Evolutionary conservation across 768 basidiomycete genomes (phyloP).

Genomic region (Tricholoma furcatifolium): DNA sequence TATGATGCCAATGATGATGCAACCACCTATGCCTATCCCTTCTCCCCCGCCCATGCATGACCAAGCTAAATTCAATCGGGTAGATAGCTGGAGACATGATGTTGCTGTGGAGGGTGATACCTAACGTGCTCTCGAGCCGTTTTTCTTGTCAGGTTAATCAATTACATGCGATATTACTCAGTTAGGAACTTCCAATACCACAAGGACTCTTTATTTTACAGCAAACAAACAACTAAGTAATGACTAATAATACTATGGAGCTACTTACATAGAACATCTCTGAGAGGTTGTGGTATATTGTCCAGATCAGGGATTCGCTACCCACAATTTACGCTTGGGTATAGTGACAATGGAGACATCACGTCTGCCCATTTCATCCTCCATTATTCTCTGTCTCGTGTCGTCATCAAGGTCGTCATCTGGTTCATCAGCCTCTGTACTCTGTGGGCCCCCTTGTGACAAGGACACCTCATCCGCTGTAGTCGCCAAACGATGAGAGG

Average conservation of each 20-base stretch:
- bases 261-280: not conserved
- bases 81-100: slow-evolving; percentile 81
- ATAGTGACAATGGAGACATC: slow-evolving; percentile 82
- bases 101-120: slow-evolving; percentile 69
- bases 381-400: slow-evolving; percentile 69
- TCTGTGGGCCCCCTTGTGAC: slow-evolving; percentile 41
- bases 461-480: slow-evolving; percentile 39
- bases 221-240: slow-evolving; percentile 7
- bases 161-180: not conserved
- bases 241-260: slow-evolving; percentile 14
- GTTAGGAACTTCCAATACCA: slow-evolving; percentile 1
- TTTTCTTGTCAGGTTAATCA: not conserved
- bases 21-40: slow-evolving; percentile 43
- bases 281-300: not conserved
- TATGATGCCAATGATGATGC: slow-evolving; percentile 47
- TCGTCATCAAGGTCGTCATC: slow-evolving; percentile 78
- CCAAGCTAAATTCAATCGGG: slow-evolving; percentile 62
- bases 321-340: slow-evolving; percentile 72
- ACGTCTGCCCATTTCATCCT: slow-evolving; percentile 78
- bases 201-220: slow-evolving; percentile 10
- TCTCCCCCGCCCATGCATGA: slow-evolving; percentile 69
- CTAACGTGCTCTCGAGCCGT: slow-evolving; percentile 2
- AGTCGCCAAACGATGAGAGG: slow-evolving; percentile 48
- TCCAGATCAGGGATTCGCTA: slow-evolving; percentile 56
- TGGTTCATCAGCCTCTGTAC: slow-evolving; percentile 54